Evolutionary conservation across 2,329 filamentous ascomycete genomes (phyloP).

Genomic region (Verticillium klebahnii): DNA sequence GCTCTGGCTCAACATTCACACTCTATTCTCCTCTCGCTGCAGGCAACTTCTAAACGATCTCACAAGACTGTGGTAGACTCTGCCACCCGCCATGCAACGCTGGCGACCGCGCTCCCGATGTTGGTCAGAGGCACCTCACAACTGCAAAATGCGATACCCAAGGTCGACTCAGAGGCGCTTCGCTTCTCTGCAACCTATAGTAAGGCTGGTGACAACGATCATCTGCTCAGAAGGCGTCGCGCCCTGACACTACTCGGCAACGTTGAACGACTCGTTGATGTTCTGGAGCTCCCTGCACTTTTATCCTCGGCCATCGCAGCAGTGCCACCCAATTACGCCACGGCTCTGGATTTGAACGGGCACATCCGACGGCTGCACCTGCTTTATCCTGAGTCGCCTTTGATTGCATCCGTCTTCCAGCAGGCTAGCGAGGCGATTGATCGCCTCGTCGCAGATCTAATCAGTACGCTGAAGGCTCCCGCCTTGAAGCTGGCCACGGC

Average conservation of each 20-base stretch:
- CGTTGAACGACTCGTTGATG: slow-evolving; percentile 82
- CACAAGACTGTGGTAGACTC: slow-evolving; percentile 81
- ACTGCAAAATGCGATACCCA: slow-evolving; percentile 69
- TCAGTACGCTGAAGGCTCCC: slow-evolving; percentile 70
- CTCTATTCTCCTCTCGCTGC: slow-evolving; percentile 74
- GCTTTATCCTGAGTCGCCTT: slow-evolving; percentile 72
- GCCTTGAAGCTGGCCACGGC: slow-evolving; percentile 83
- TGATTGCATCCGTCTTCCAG: slow-evolving; percentile 66
- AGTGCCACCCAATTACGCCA: slow-evolving; percentile 71
- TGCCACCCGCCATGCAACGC: slow-evolving; percentile 68
- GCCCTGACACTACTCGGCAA: slow-evolving; percentile 80
- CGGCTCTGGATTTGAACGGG: slow-evolving; percentile 85
- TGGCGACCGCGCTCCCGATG: slow-evolving; percentile 66
- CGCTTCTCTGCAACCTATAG: slow-evolving; percentile 80
- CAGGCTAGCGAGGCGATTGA: slow-evolving; percentile 88
- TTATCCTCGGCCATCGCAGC: slow-evolving; percentile 73
- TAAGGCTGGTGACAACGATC: slow-evolving; percentile 63
- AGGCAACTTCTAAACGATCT: slow-evolving; percentile 83
- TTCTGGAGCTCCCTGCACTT: slow-evolving; percentile 83
- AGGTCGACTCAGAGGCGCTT: slow-evolving; percentile 72
- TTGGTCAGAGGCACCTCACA: slow-evolving; percentile 62
- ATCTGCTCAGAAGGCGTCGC: slow-evolving; percentile 70
- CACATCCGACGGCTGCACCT: slow-evolving; percentile 84
- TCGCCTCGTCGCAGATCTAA: slow-evolving; percentile 79
- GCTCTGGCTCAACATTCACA: slow-evolving; percentile 78